These are phyloP conservation scores for Rubroshorea leprosula DNA, from an alignment of 345 rosid genomes.

Conservation along the genomic window DNA sequence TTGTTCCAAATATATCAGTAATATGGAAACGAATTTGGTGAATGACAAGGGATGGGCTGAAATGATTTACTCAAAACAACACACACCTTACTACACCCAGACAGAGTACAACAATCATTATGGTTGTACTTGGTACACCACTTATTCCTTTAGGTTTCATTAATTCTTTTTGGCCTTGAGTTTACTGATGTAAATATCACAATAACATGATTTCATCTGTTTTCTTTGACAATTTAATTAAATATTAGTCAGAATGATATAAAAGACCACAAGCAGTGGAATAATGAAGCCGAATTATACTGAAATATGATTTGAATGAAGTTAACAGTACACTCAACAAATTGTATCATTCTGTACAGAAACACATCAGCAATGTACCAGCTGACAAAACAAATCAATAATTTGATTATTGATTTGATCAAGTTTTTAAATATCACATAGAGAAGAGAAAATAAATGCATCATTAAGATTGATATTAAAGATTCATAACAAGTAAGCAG, in stretches of 20 bases:
- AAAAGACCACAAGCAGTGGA: too few species aligned
- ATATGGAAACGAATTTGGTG: neutral
- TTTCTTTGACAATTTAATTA: too few species aligned
- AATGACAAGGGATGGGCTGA: neutral
- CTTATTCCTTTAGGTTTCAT: neutral
- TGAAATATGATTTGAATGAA: too few species aligned
- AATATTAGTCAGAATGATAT: too few species aligned
- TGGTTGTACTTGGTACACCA: neutral
- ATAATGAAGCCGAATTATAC: too few species aligned
- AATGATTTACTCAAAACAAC: neutral
- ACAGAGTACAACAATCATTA: neutral
- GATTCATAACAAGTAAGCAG: neutral
- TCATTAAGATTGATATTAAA: conserved; percentile 1
- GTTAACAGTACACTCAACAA: neutral
- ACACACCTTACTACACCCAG: neutral
- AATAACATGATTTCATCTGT: too few species aligned
- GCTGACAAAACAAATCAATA: too few species aligned
- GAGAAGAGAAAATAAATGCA: neutral
- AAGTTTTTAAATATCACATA: neutral
- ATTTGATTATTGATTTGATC: conserved; percentile 2
- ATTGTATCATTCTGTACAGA: too few species aligned
- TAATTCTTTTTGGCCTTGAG: too few species aligned
- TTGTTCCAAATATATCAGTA: neutral
- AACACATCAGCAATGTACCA: too few species aligned
- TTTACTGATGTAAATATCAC: too few species aligned